A percentile compares a stretch with the other conserved stretches of the same genome.
These are phyloP conservation scores for Plasmodium cynomolgi DNA, from an alignment of 169 alveolate species.

Conservation along the genomic window DNA sequence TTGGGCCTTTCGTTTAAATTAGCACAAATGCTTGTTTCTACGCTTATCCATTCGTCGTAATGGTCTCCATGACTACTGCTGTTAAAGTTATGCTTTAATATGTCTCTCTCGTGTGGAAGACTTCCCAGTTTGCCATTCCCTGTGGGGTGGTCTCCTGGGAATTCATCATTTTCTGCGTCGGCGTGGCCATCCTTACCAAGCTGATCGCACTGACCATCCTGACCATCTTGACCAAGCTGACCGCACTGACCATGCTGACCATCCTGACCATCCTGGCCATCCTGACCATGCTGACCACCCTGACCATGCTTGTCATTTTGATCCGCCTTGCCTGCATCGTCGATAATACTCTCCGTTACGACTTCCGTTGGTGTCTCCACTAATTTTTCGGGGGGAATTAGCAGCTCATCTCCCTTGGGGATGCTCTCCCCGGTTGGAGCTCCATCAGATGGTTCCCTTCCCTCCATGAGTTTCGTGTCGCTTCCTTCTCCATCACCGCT, in stretches of 20 bases:
- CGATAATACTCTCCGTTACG: constrained; percentile 12
- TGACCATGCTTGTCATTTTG: not conserved
- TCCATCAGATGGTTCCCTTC: not conserved
- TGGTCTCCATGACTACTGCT: not conserved
- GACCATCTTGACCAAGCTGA: not conserved
- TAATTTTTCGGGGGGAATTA: not conserved
- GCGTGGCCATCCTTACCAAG: not conserved
- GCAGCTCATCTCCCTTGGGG: not conserved
- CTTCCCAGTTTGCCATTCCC: not conserved
- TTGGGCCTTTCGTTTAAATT: constrained; percentile 54
- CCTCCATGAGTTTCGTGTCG: not conserved
- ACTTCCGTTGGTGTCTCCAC: not conserved
- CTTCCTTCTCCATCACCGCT: not conserved
- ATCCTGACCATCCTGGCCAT: not conserved
- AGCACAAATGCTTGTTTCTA: constrained; percentile 50
- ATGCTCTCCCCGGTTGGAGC: not conserved
- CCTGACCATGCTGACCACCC: not conserved
- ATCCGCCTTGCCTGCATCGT: not conserved
- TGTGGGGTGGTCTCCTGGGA: not conserved
- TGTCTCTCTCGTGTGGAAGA: constrained; percentile 15
- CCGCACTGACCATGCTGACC: not conserved
- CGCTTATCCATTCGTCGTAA: constrained; percentile 1
- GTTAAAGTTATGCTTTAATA: constrained; percentile 14
- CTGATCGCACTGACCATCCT: not conserved
- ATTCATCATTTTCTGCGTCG: not conserved